phyloP scores from a whole-genome alignment of 805 yeast species.

The Lipomyces spencermartinsiae region DNA sequence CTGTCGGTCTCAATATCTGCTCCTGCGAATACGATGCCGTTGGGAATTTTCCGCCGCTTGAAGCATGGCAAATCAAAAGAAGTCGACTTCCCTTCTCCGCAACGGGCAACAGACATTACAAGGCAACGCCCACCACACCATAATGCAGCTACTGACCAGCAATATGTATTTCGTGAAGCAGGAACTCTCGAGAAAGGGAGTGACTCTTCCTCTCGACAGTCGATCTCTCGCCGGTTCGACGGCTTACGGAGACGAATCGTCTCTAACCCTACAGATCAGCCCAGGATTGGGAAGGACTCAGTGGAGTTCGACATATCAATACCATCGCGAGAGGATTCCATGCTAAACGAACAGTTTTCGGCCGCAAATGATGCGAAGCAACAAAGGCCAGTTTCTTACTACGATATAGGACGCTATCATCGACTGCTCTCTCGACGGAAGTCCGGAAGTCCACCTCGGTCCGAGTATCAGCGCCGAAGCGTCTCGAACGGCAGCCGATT shows the following conservation, averaged over 20 bases:
- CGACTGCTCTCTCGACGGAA: not conserved
- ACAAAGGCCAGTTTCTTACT: not conserved
- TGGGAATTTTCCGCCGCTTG: not conserved
- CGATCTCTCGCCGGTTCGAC: not conserved
- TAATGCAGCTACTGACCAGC: not conserved
- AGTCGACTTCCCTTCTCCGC: not conserved
- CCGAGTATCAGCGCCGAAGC: not conserved
- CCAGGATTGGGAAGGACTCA: not conserved
- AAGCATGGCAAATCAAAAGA: not conserved
- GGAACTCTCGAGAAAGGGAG: not conserved
- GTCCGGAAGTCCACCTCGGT: not conserved
- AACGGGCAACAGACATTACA: not conserved
- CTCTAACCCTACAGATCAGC: not conserved
- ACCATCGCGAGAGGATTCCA: not conserved
- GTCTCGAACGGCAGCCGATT: not conserved
- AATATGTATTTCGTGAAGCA: not conserved
- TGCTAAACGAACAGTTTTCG: not conserved
- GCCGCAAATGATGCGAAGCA: not conserved
- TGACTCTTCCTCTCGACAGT: not conserved
- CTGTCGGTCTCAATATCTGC: not conserved
- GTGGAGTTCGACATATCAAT: not conserved
- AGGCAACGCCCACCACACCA: not conserved
- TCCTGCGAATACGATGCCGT: not conserved
- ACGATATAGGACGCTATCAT: not conserved
- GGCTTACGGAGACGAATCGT: not conserved